Base-by-base conservation (phyloP, 139 green algal genomes). In the Coccomyxa sp. region DNA sequence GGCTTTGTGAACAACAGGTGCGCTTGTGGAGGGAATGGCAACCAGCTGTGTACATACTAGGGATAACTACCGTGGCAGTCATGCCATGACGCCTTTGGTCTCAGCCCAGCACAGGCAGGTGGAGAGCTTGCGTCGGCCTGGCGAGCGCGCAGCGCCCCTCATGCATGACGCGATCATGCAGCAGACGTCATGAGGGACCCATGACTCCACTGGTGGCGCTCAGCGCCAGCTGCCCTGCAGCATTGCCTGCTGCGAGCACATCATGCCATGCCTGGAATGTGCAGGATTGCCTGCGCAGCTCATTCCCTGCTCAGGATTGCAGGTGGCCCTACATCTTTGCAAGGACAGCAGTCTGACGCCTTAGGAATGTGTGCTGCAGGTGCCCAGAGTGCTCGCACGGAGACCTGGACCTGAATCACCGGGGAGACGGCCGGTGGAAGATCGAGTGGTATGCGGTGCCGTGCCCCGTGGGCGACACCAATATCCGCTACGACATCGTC, bases 361-460 rank as follows among this genome's bases (percentile, higher is more conserved):
- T 6, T 71, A 10, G 35, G 29, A 10, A 37, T 2, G 24, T 71
- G 64, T 36, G 64, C 64, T 34, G 22, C 71, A 76, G 76, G 54
- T 84, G 81, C 76, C 75, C 75, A 24, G 81, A 84, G 70, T 84
- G 81, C 54, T 12, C 40, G 41, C 38, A 54, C 22, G 76, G 76
- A 3, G 41, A 68, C 64, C 55, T 84, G 24, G 81, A 84, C 41
- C 41, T 70, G 14, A 64, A 50, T 55, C 76, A 73, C n/a, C 70
- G 78, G 64, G 81, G 81, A 34, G 70, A 84, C 39, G 81, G 81
- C 33, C 33, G 75, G 8, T 84, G 81, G 81, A 27, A 76, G 18
- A 76, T 79, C 34, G 70, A 84, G 75, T 84, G 81, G 81, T 81
- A 76, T 64, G 81, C 81, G 10, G 68, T 78, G 27, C 55, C 70